Conservation (phyloP, 164 flowering plant species). For the Umbilicus rupestris region DNA sequence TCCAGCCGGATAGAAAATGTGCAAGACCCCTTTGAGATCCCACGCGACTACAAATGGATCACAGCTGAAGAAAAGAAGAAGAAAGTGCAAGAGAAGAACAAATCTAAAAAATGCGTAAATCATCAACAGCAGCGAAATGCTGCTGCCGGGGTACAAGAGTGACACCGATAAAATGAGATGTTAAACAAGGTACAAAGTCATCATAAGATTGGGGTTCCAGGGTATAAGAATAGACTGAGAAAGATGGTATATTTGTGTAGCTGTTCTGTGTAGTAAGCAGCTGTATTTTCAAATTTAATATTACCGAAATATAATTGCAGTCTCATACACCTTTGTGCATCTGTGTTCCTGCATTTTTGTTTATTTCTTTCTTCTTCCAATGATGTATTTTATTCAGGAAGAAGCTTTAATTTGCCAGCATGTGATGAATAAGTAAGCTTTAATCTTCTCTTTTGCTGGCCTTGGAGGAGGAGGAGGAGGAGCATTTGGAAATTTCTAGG, state of each 20-base stretch:
- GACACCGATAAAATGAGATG: neutral
- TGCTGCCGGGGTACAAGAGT: neutral
- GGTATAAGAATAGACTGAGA: neutral
- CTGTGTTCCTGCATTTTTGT: too few species aligned
- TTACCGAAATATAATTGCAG: neutral
- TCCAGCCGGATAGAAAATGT: constrained; percentile 53
- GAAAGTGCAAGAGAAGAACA: constrained; percentile 78
- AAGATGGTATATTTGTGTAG: neutral
- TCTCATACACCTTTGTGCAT: neutral
- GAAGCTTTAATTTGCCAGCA: too few species aligned
- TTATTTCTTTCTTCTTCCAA: too few species aligned
- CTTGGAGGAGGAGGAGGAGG: too few species aligned
- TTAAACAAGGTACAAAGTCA: neutral
- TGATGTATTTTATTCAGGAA: too few species aligned
- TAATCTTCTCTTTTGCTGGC: too few species aligned
- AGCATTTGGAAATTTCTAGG: too few species aligned
- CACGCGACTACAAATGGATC: constrained; percentile 75
- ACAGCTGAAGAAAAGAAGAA: constrained; percentile 76
- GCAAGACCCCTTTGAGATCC: constrained; percentile 77
- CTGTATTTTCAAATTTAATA: neutral
- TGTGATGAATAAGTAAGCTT: too few species aligned
- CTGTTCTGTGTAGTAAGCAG: neutral
- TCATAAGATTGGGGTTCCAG: constrained; percentile 1
- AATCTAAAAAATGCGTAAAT: constrained; percentile 51
- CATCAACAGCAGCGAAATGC: constrained; percentile 23